phyloP scores from a whole-genome alignment of 2,329 filamentous ascomycete genomes.

The Aspergillus costaricaensis region DNA sequence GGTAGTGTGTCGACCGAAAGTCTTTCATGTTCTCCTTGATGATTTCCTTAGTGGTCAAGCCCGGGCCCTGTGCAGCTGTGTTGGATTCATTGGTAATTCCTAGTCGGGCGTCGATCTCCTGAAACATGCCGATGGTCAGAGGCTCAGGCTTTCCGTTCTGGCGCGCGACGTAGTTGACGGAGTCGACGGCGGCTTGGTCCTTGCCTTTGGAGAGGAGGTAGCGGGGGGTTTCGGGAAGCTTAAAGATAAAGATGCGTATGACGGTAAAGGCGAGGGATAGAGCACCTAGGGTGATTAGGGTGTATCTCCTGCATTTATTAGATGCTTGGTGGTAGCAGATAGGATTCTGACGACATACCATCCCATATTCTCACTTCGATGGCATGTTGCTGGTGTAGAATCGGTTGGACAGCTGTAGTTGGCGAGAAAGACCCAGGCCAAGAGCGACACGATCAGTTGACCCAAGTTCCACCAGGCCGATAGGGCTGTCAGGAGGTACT shows the following conservation, averaged over 20 bases:
- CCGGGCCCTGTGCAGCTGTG: background rate
- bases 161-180: constrained; percentile 44
- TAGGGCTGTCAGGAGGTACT: constrained; percentile 38
- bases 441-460: constrained; percentile 39
- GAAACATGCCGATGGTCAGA: constrained; percentile 34
- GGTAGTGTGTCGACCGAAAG: constrained; percentile 30
- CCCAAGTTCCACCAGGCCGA: constrained; percentile 54
- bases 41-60: constrained; percentile 28
- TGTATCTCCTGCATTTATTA: constrained; percentile 24
- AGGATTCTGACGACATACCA: constrained; percentile 21
- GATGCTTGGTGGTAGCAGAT: background rate
- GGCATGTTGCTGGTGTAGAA: constrained; percentile 25
- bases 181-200: constrained; percentile 52
- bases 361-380: constrained; percentile 29
- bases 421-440: constrained; percentile 34
- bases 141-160: constrained; percentile 31
- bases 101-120: constrained; percentile 29
- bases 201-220: constrained; percentile 33
- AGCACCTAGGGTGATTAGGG: constrained; percentile 29
- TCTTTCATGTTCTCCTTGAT: constrained; percentile 33
- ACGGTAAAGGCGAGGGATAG: constrained; percentile 29
- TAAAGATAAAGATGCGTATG: constrained; percentile 32
- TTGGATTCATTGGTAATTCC: constrained; percentile 7
- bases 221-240: constrained; percentile 32
- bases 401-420: constrained; percentile 32